Base-by-base conservation (phyloP, 2,329 filamentous ascomycete species). In the Trichophyton mentagrophytes region DNA sequence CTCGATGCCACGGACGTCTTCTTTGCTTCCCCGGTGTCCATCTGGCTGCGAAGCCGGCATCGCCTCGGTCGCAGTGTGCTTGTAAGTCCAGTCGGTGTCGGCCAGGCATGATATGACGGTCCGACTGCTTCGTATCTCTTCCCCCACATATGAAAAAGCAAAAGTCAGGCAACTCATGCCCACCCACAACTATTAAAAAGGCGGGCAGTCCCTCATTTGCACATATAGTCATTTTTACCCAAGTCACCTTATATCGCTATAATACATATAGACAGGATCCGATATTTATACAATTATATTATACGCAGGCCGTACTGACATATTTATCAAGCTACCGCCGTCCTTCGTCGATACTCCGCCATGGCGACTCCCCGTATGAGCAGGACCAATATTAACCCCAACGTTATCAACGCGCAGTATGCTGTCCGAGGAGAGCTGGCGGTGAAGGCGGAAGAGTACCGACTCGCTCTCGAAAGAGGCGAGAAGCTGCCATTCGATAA, bases 341-440 rank as follows among this genome's bases (percentile, higher is more conserved):
- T n/a, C 49, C 17, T 22, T 47, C 17, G n/a, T 57, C 55, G 55
- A 40, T 20, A 38, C 15, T 46, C 33, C 57, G 58, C 61, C 47
- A 65, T 64, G 63, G 62, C 63, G 15, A 55, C 66, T 15, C 74
- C 78, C 62, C 76, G 77, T 57, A 80, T 99, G 67, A 88, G 81
- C 69, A 79, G 88, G 69, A 81, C 89, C 75, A 96, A 93, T 79
- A 95, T 99, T 80, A 99, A 97, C 79, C 89, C 85, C 57, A 83
- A 93, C 73, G 83, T 97, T 66, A 85, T 86, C 72, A 84, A 85
- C 64, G 93, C 93, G 71, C 86, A 96, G 78, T 99, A 99, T 78
- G 93, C 93, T 67, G 93, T 99, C 61, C 89, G 93, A 68, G 93
- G 93, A 71, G 93, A 97, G 77, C 84, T 99, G 65, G 92, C 93